A percentile compares a stretch with the other conserved stretches of the same genome.
Evolutionary conservation across 139 green algal genomes (phyloP).

Genomic region (Chlorella vulgaris): DNA sequence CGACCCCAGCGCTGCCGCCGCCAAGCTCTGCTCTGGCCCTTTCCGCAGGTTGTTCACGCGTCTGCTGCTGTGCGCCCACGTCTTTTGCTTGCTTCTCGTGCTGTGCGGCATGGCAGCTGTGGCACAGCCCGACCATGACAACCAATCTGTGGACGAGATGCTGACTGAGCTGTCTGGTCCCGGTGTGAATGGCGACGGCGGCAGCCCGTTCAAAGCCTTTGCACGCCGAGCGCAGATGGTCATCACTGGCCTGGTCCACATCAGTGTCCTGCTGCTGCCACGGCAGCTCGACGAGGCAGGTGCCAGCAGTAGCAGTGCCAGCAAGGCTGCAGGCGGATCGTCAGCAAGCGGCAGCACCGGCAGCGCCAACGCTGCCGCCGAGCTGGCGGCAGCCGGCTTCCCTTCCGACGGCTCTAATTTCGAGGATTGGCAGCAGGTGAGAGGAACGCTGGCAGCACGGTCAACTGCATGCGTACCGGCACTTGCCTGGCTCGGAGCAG

Average conservation of each 20-base stretch:
- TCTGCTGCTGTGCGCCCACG: slow-evolving; percentile 33
- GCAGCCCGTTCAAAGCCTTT: slow-evolving; percentile 32
- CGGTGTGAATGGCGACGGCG: neutral
- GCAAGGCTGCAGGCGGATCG: neutral
- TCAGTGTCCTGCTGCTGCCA: slow-evolving; percentile 41
- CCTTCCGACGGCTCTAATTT: slow-evolving; percentile 26
- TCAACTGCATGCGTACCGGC: neutral
- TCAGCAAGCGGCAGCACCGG: neutral
- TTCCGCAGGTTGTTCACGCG: slow-evolving; percentile 24
- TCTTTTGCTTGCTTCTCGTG: slow-evolving; percentile 22
- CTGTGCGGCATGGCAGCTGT: slow-evolving; percentile 34
- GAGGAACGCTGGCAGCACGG: neutral
- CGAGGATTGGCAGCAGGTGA: slow-evolving; percentile 37
- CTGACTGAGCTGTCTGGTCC: slow-evolving; percentile 19
- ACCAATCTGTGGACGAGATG: slow-evolving; percentile 30
- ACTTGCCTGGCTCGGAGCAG: too few species aligned
- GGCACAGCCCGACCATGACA: slow-evolving; percentile 31
- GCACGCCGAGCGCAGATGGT: slow-evolving; percentile 32
- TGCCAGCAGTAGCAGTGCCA: neutral
- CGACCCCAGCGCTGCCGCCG: too few species aligned
- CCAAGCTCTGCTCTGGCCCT: neutral
- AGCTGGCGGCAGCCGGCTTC: slow-evolving; percentile 28
- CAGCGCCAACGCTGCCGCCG: neutral
- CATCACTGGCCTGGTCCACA: slow-evolving; percentile 42
- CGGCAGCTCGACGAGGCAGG: slow-evolving; percentile 1